phyloP scores from a whole-genome alignment of 2,329 filamentous ascomycete species.

The Knufia petricola region DNA sequence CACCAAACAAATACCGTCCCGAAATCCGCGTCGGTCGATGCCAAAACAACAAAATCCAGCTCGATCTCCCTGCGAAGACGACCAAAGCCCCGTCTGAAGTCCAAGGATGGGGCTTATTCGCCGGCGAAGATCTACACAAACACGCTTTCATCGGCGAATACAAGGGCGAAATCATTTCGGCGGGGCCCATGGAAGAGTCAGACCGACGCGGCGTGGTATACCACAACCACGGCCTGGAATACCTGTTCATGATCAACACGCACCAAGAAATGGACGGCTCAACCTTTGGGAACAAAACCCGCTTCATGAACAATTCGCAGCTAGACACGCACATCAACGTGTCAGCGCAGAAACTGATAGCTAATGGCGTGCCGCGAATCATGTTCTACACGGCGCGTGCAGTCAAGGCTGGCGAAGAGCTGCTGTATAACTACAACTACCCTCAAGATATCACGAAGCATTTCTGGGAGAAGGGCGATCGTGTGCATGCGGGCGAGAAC shows the following conservation, averaged over 20 bases:
- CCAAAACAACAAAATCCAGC: conserved; percentile 63
- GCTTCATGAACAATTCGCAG: conserved; percentile 72
- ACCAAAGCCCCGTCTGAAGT: conserved; percentile 58
- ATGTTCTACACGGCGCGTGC: conserved; percentile 59
- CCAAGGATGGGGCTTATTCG: conserved; percentile 62
- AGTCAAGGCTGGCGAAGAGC: conserved; percentile 62
- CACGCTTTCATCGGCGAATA: conserved; percentile 76
- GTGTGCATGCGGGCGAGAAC: neutral
- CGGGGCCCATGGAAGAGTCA: conserved; percentile 47
- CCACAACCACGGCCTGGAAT: conserved; percentile 30
- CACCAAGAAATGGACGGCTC: conserved; percentile 58
- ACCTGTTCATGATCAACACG: conserved; percentile 45
- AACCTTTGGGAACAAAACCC: conserved; percentile 67
- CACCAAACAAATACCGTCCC: conserved; percentile 53
- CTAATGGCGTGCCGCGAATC: conserved; percentile 67
- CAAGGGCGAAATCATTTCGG: conserved; percentile 63
- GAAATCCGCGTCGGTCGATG: conserved; percentile 51
- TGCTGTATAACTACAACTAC: conserved; percentile 73
- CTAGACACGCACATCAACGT: conserved; percentile 47
- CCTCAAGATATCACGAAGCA: conserved; percentile 16
- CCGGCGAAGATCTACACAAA: conserved; percentile 55
- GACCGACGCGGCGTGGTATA: conserved; percentile 54
- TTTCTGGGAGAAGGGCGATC: conserved; percentile 23
- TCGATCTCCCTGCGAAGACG: conserved; percentile 55
- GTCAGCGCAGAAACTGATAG: conserved; percentile 59